Evolutionary conservation across 2,329 filamentous ascomycete species (phyloP), one percentile per base, ranked within the genome.

Genomic region (Colletotrichum tropicicola): DNA sequence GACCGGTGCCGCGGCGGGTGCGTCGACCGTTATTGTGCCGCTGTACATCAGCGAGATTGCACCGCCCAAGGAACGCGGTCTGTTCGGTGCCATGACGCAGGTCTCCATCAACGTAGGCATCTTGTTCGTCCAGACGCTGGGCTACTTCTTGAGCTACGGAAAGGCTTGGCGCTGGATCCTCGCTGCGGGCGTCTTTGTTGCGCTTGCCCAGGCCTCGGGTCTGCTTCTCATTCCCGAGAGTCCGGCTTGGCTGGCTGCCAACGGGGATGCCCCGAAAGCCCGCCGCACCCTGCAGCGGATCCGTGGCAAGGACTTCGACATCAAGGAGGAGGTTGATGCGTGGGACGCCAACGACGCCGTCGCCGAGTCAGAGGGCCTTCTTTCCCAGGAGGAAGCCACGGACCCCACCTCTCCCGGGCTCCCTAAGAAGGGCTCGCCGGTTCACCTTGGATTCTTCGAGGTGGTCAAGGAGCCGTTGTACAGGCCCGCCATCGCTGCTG

Each of bases 41-140:
- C 87, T 99, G 19, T 99, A 97, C 81, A 93, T 99, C 70, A 94
- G 93, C 47, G 96, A 99, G 78, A 87, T 98, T 25, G 91, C 94
- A 0, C 96, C 95, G 4, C 88, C 88, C 0, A 80, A 83, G 15
- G 87, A 91, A 69, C 88, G 90, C 58, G 94, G 94, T 5, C 88
- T 97, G 68, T 98, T 97, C 73, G 89, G 89, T 12, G 85, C 87
- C 59, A 91, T 97, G 78, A 98, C 96, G 0, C 95, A 99, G 75
- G 90, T 98, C 73, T 94, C 94, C 78, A 94, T 94, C 82, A 98
- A 98, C 73, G 82, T 94, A 23, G 96, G 96, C 59, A 98, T 99
- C 56, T 79, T 99, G 44, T 80, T 89, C 25, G 91, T 94, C 0
- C 96, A 98, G 77, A 85, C 90, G 0, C 80, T 98, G 35, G 96